A percentile compares a stretch with the other conserved stretches of the same genome.
Conservation (phyloP, 2,329 filamentous ascomycete genomes). For the Penicillium corylophilum region DNA sequence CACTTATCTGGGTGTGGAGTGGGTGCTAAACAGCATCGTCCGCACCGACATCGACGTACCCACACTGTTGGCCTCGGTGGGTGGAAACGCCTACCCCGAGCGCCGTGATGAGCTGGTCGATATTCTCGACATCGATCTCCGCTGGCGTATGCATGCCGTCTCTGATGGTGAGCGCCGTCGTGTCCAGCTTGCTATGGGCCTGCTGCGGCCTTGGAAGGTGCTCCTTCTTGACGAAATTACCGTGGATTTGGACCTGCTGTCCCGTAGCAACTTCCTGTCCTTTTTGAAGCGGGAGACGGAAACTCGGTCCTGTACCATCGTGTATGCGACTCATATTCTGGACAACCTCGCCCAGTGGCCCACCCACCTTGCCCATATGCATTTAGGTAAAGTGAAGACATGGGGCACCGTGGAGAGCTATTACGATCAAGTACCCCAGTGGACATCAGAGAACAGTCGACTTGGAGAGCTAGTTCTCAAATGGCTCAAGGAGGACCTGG, state of each 20-base stretch:
- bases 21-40: constrained; percentile 96
- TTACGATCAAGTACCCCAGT: constrained; percentile 54
- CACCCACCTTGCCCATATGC: constrained; percentile 94
- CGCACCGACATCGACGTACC: constrained; percentile 90
- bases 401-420: constrained; percentile 75
- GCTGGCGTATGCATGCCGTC: constrained; percentile 95
- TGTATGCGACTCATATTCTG: constrained; percentile 96
- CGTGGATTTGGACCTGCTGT: constrained; percentile 88
- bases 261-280: constrained; percentile 75
- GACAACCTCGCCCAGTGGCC: constrained; percentile 96
- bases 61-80: constrained; percentile 80
- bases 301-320: constrained; percentile 77
- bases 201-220: constrained; percentile 87
- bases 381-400: constrained; percentile 81
- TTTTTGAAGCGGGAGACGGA: constrained; percentile 90
- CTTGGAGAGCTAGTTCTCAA: constrained; percentile 82
- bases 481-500: constrained; percentile 81
- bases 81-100: constrained; percentile 77
- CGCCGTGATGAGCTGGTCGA: constrained; percentile 81
- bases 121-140: constrained; percentile 87
- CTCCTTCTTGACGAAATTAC: constrained; percentile 94
- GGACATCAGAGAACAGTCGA: constrained; percentile 70
- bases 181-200: constrained; percentile 94
- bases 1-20: constrained; percentile 95
- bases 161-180: constrained; percentile 87